Evolutionary conservation across 495 filamentous ascomycete species (phyloP).

Genomic region (Hyaloscypha finlandica): DNA sequence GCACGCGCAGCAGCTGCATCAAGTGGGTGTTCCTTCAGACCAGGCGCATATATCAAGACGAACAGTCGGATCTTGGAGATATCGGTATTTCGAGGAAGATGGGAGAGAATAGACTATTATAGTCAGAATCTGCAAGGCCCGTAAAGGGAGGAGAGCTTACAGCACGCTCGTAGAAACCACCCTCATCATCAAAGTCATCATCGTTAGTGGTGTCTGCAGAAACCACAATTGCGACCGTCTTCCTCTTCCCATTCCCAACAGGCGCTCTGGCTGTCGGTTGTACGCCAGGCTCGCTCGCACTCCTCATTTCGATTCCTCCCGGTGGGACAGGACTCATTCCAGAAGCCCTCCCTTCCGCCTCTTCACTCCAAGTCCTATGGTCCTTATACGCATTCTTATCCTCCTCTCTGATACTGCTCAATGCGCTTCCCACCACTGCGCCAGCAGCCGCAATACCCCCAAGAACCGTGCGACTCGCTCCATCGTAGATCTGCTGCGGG

Average conservation of each 20-base stretch:
- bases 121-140: constrained; percentile 15
- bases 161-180: constrained; percentile 73
- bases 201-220: constrained; percentile 68
- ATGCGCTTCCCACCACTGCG: constrained; percentile 71
- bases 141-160: constrained; percentile 52
- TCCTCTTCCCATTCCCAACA: constrained; percentile 52
- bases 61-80: constrained; percentile 71
- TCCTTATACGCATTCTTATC: constrained; percentile 78
- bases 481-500: constrained; percentile 84
- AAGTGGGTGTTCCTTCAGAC: constrained; percentile 63
- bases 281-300: constrained; percentile 19
- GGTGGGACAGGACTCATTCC: constrained; percentile 25
- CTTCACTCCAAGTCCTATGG: constrained; percentile 82
- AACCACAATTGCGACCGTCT: constrained; percentile 81
- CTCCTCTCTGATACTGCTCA: constrained; percentile 84
- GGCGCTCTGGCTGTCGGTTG: constrained; percentile 32
- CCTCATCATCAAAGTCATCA: constrained; percentile 62
- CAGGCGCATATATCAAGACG: constrained; percentile 84
- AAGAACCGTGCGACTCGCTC: constrained; percentile 70
- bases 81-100: constrained; percentile 75
- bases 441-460: constrained; percentile 86
- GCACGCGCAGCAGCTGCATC: constrained; percentile 51
- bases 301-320: constrained; percentile 30
- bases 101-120: constrained; percentile 79
- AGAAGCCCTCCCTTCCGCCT: constrained; percentile 50